A percentile compares a stretch with the other conserved stretches of the same genome.
Conservation (phyloP, 345 rosid species). For the Salix brachista region DNA sequence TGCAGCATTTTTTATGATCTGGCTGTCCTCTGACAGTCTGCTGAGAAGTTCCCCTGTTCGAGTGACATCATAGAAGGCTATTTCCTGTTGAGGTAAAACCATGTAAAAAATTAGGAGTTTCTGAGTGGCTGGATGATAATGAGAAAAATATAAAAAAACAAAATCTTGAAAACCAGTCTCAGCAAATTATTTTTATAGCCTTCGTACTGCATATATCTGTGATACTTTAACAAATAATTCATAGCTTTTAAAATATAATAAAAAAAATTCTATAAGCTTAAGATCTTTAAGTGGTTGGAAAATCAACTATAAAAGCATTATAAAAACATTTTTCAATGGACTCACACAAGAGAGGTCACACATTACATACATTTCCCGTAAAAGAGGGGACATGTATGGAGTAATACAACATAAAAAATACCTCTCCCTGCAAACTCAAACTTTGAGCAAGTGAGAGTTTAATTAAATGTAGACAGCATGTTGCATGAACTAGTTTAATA, state of each 20-base stretch:
- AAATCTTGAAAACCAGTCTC: background rate
- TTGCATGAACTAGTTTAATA: background rate
- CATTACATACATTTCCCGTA: too few species aligned
- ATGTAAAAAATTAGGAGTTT: background rate
- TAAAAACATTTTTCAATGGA: too few species aligned
- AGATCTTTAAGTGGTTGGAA: too few species aligned
- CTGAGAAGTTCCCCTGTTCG: slow-evolving; percentile 50
- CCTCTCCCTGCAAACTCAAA: background rate
- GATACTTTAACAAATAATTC: background rate
- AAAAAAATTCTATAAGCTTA: too few species aligned
- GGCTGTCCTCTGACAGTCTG: slow-evolving; percentile 51
- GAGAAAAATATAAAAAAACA: background rate
- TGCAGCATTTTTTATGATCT: slow-evolving; percentile 52
- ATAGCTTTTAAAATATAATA: background rate
- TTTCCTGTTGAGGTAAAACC: slow-evolving; percentile 32
- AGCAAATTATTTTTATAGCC: background rate
- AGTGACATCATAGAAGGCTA: slow-evolving; percentile 51
- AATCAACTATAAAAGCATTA: too few species aligned
- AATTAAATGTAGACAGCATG: background rate
- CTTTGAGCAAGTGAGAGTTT: too few species aligned
- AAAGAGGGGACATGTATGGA: too few species aligned
- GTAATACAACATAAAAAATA: too few species aligned
- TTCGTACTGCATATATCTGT: background rate
- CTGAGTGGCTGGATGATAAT: background rate
- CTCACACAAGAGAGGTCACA: too few species aligned